phyloP scores from a whole-genome alignment of 106 monocot genomes.

The Dendrobium chrysotoxum region DNA sequence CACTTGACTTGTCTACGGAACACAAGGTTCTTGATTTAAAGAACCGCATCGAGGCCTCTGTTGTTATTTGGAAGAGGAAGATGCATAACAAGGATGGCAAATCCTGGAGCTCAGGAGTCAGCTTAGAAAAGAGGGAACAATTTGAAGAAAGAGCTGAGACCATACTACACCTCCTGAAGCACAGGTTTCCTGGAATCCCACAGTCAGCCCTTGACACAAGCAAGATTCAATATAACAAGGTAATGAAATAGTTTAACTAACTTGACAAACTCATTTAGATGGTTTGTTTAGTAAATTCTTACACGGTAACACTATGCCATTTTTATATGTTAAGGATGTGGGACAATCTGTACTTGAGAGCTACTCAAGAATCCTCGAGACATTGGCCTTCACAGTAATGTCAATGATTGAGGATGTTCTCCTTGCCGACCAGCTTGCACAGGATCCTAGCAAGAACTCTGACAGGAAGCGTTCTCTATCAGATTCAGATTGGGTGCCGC shows the following conservation, averaged over 20 bases:
- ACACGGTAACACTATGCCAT: not conserved
- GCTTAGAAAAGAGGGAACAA: slow-evolving; percentile 85
- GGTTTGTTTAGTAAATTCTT: not conserved
- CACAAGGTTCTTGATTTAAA: slow-evolving; percentile 77
- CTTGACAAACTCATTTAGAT: not conserved
- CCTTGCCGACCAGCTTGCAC: slow-evolving; percentile 30
- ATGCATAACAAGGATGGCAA: slow-evolving; percentile 76
- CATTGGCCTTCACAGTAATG: slow-evolving; percentile 54
- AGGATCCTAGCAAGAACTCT: slow-evolving; percentile 17
- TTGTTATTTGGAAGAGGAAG: slow-evolving; percentile 93
- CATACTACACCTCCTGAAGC: slow-evolving; percentile 69
- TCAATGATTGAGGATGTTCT: slow-evolving; percentile 70
- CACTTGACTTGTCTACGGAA: slow-evolving; percentile 63
- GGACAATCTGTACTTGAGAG: slow-evolving; percentile 65
- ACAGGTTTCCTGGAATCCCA: slow-evolving; percentile 74
- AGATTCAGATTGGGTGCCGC: slow-evolving; percentile 3
- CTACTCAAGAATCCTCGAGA: slow-evolving; percentile 66
- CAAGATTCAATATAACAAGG: slow-evolving; percentile 84
- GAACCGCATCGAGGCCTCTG: slow-evolving; percentile 73
- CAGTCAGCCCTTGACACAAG: slow-evolving; percentile 79
- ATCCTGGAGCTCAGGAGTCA: slow-evolving; percentile 82
- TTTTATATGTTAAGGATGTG: slow-evolving; percentile 30
- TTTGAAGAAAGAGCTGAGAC: slow-evolving; percentile 94
- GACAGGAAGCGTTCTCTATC: slow-evolving; percentile 6
- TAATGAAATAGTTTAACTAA: slow-evolving; percentile 13